Base-by-base conservation (phyloP, 345 rosid species). In the Gossypium raimondii region DNA sequence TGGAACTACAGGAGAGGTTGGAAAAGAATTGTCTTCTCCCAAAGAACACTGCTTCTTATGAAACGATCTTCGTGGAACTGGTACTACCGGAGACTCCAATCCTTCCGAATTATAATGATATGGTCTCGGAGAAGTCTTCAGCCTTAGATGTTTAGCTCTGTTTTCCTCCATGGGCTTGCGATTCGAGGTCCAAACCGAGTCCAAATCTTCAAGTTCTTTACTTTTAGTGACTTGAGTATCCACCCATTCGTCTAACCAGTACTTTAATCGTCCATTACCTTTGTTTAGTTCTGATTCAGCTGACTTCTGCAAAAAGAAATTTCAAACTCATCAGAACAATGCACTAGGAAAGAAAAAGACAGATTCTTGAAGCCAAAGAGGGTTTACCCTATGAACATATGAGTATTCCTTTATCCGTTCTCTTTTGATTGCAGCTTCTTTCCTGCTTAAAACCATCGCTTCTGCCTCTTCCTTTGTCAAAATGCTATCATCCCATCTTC, bases 201-300 rank as follows among this genome's bases (percentile, higher is more conserved):
- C 92, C 72, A 90, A 82, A 84, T 89, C 94, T 87, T 94, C 97
- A 8, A 88, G 82, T 50, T 92, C 97, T 73, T 86, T 89, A 79
- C 94, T 89, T 78, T 87, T 92, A 16, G 80, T 45, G 11, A 88
- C 73, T 80, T 92, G 98, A 1, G 91, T 87, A 56, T 87, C 97
- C 75, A 90, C 94, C 97, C 98, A 90, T 74, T 90, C 86, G 45
- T 89, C 97, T 79, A 92, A 77, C 97, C 98, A 94, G 74, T 90
- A 86, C 85, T 88, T 89, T 89, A 90, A 89, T 67, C 92, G 85
- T 52, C 93, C 95, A 77, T 76, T 85, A 7, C 73, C 83, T 60
- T 82, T 88, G 76, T 78, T 85, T 73, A 85, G 86, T 43, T 92
- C 93, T 1, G 89, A 84, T 80, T 94, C 98, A 8, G 94, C 86